These are phyloP conservation scores for Glycyrrhiza uralensis DNA, from an alignment of 306 rosid genomes.

Conservation along the genomic window DNA sequence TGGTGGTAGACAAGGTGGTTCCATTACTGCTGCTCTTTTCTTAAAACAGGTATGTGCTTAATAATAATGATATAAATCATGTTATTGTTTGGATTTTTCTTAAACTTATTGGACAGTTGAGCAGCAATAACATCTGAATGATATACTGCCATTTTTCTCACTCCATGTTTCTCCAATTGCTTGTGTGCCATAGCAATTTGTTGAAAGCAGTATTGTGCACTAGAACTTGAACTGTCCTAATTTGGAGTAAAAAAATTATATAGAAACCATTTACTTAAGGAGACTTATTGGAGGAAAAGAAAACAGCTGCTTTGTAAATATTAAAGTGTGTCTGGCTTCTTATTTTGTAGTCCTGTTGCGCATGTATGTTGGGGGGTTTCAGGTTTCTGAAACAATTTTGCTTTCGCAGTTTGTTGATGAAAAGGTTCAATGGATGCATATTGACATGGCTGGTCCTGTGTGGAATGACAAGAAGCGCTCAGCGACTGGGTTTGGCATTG, in stretches of 20 bases:
- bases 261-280: not conserved
- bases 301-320: not conserved
- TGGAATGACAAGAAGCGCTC: slow-evolving; percentile 71
- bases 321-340: not conserved
- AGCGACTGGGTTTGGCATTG: slow-evolving; percentile 85
- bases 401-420: slow-evolving; percentile 88
- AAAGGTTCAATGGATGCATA: slow-evolving; percentile 95
- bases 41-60: slow-evolving; percentile 70
- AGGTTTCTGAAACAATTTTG: slow-evolving; percentile 27
- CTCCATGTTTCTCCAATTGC: not conserved
- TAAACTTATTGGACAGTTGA: not conserved
- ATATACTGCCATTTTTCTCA: not conserved
- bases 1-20: slow-evolving; percentile 82
- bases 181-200: not conserved
- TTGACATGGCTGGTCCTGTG: slow-evolving; percentile 94
- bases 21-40: slow-evolving; percentile 93
- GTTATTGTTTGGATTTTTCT: not conserved
- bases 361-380: not conserved
- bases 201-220: not conserved
- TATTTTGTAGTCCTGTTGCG: not conserved
- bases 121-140: not conserved
- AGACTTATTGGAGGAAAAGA: not conserved
- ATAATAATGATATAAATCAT: not conserved
- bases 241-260: not conserved
- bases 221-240: not conserved